phyloP scores from a whole-genome alignment of 2,329 filamentous ascomycete species.

The Aspergillus pseudoviridinutans region DNA sequence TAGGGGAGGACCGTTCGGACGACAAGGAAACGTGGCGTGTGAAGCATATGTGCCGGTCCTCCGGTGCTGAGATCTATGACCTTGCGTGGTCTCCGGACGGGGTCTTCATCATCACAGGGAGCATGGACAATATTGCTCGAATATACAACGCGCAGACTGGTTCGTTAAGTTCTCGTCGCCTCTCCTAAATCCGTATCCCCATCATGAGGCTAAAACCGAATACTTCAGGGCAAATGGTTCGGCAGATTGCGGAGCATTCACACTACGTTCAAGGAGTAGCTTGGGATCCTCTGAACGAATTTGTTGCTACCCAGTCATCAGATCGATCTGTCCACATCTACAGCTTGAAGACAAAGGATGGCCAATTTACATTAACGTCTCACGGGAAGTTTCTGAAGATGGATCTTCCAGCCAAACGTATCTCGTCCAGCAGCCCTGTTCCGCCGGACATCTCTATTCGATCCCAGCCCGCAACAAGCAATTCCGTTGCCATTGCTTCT shows the following conservation, averaged over 20 bases:
- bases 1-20: slow-evolving; percentile 81
- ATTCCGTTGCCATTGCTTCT: slow-evolving; percentile 62
- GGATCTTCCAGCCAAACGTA: slow-evolving; percentile 85
- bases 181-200: background rate
- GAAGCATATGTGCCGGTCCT: slow-evolving; percentile 96
- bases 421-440: slow-evolving; percentile 88
- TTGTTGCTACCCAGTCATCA: slow-evolving; percentile 95
- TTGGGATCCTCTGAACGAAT: slow-evolving; percentile 98
- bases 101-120: slow-evolving; percentile 92
- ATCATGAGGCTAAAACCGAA: slow-evolving; percentile 20
- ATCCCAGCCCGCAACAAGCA: slow-evolving; percentile 30
- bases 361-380: slow-evolving; percentile 79
- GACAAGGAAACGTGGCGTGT: slow-evolving; percentile 97
- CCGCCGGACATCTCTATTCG: slow-evolving; percentile 66
- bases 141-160: slow-evolving; percentile 94
- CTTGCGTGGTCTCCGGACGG: slow-evolving; percentile 98
- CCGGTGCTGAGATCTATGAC: slow-evolving; percentile 95
- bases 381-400: slow-evolving; percentile 82
- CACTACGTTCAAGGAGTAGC: slow-evolving; percentile 98
- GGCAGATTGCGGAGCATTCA: slow-evolving; percentile 94
- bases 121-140: slow-evolving; percentile 97
- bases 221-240: slow-evolving; percentile 60
- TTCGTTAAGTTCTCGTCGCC: slow-evolving; percentile 40
- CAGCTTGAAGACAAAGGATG: slow-evolving; percentile 91
- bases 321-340: slow-evolving; percentile 98